Conservation (phyloP, 2,329 filamentous ascomycete genomes). For the Herpotrichia juniperi region DNA sequence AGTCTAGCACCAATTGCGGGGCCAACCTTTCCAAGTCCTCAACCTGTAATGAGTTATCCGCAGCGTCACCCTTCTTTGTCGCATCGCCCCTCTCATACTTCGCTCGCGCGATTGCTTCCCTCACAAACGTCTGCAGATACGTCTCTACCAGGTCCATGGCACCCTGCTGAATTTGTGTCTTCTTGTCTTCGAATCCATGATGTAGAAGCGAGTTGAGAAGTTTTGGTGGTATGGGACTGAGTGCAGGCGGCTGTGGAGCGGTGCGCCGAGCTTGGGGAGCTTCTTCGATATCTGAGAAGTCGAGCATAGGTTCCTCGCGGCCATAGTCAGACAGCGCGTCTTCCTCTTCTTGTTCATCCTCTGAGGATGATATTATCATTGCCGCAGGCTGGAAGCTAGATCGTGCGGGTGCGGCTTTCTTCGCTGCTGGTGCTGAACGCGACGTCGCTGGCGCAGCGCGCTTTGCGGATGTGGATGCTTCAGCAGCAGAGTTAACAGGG, state of each 20-base stretch:
- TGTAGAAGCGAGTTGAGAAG: constrained; percentile 79
- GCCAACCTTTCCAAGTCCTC: constrained; percentile 90
- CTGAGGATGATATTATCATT: constrained; percentile 39
- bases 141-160: constrained; percentile 73
- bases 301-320: constrained; percentile 35
- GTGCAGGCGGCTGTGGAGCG: constrained; percentile 17
- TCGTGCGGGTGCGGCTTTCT: constrained; percentile 27
- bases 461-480: constrained; percentile 26
- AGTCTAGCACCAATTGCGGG: constrained; percentile 84
- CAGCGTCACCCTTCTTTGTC: constrained; percentile 34
- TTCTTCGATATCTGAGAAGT: constrained; percentile 14
- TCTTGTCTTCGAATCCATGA: constrained; percentile 70
- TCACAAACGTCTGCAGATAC: constrained; percentile 90
- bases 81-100: constrained; percentile 68
- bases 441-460: constrained; percentile 23
- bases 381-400: constrained; percentile 26
- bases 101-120: constrained; percentile 83
- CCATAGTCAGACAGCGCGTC: constrained; percentile 22
- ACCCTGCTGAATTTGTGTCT: constrained; percentile 43
- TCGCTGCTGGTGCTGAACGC: constrained; percentile 25
- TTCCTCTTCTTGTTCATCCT: constrained; percentile 32
- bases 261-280: constrained; percentile 5
- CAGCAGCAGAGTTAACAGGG: constrained; percentile 33
- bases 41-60: constrained; percentile 76
- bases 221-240: constrained; percentile 68